phyloP scores from a whole-genome alignment of 176 grass and related monocot genomes.

The Carex littledalei region DNA sequence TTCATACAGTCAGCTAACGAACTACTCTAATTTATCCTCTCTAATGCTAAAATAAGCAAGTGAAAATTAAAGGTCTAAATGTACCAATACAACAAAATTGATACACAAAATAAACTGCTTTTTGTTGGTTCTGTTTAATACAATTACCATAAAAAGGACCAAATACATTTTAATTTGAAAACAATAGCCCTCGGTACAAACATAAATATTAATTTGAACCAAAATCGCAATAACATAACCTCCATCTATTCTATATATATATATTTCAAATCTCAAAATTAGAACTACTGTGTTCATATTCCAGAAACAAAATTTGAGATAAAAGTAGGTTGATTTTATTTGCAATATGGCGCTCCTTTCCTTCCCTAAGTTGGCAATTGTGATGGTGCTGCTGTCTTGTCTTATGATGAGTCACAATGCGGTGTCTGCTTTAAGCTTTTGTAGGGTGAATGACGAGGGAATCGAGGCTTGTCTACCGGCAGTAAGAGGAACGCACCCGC shows the following conservation, averaged over 20 bases:
- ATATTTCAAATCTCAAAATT: not conserved
- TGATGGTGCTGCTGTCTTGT: not conserved
- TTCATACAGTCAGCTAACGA: not conserved
- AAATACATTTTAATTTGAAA: too few species aligned
- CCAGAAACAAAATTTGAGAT: not conserved
- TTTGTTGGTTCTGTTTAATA: not conserved
- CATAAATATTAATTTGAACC: not conserved
- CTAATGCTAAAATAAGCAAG: not conserved
- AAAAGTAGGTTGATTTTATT: not conserved
- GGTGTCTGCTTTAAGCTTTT: not conserved
- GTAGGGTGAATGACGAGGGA: not conserved
- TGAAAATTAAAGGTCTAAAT: not conserved
- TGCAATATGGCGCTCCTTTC: not conserved
- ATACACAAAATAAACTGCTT: not conserved
- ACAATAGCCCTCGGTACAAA: too few species aligned
- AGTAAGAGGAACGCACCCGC: not conserved
- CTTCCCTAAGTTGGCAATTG: not conserved
- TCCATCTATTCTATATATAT: not conserved
- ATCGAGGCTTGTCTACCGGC: not conserved
- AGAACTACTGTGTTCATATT: not conserved
- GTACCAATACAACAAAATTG: not conserved
- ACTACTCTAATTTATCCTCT: not conserved
- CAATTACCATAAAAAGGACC: not conserved
- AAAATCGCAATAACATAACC: not conserved
- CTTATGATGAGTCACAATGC: not conserved